phyloP scores from a whole-genome alignment of 169 alveolate species.

The Plasmodium knowlesi region DNA sequence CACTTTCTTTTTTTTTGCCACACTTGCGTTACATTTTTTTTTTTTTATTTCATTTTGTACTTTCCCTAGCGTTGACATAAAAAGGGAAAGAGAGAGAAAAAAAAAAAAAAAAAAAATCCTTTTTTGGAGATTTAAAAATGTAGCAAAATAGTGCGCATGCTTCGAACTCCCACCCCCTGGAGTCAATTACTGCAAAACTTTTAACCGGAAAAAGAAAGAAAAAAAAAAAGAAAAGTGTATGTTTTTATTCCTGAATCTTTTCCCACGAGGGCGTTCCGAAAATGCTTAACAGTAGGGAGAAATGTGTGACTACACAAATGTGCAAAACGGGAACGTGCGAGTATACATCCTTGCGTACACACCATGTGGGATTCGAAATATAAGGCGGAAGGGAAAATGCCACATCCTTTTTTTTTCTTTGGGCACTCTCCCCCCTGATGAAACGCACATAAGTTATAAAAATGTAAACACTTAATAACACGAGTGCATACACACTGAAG shows the following conservation, averaged over 20 bases:
- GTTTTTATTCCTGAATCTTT: not conserved
- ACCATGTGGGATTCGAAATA: not conserved
- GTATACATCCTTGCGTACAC: not conserved
- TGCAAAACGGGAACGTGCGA: not conserved
- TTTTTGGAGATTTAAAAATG: not conserved
- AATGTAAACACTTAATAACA: not conserved
- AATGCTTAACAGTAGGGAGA: not conserved
- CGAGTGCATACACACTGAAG: not conserved
- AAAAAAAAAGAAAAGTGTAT: not conserved
- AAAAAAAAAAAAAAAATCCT: not conserved
- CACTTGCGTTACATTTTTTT: not conserved
- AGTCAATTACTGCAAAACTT: not conserved
- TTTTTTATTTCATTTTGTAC: not conserved
- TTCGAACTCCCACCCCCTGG: not conserved
- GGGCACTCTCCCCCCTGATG: not conserved
- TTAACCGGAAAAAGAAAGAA: not conserved
- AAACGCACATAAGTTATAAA: not conserved
- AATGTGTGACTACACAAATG: not conserved
- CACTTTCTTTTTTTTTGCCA: not conserved
- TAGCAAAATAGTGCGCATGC: not conserved
- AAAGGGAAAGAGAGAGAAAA: not conserved
- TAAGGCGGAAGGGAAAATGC: not conserved
- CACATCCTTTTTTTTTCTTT: not conserved
- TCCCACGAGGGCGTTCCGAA: not conserved
- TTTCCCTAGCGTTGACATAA: not conserved